Evolutionary conservation across 2,329 filamentous ascomycete genomes (phyloP).

Genomic region (Dactylellina parvicollis): DNA sequence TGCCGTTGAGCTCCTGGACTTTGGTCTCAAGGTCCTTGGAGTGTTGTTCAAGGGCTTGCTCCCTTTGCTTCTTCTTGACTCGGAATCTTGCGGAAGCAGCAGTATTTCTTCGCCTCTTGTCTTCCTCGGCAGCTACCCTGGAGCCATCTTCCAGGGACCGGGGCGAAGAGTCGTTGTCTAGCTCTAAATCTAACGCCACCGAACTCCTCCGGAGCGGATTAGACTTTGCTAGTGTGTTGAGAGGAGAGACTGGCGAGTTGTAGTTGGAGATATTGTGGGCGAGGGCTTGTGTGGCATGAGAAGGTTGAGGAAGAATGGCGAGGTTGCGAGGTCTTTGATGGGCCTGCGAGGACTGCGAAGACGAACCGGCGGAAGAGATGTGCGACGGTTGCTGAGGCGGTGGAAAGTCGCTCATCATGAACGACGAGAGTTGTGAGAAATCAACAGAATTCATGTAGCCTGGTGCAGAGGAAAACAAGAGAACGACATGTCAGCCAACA

Average conservation of each 20-base stretch:
- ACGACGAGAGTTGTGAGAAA: slow-evolving; percentile 46
- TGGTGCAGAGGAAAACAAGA: slow-evolving; percentile 29
- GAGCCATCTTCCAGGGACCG: slow-evolving; percentile 72
- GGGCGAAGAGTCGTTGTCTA: slow-evolving; percentile 36
- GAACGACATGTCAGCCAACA: slow-evolving; percentile 45
- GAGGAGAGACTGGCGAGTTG: slow-evolving; percentile 38
- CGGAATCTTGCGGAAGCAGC: slow-evolving; percentile 88
- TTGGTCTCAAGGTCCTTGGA: slow-evolving; percentile 86
- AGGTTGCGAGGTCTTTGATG: slow-evolving; percentile 46
- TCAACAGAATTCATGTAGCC: slow-evolving; percentile 53
- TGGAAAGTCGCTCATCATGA: slow-evolving; percentile 53
- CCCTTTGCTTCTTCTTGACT: slow-evolving; percentile 94
- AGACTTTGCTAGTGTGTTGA: slow-evolving; percentile 24
- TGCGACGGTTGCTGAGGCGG: slow-evolving; percentile 37
- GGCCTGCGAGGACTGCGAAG: slow-evolving; percentile 36
- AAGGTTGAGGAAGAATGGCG: slow-evolving; percentile 48
- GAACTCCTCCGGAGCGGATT: slow-evolving; percentile 44
- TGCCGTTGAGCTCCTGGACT: slow-evolving; percentile 75
- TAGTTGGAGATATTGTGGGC: slow-evolving; percentile 35
- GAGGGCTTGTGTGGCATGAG: slow-evolving; percentile 29
- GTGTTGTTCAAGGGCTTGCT: slow-evolving; percentile 82
- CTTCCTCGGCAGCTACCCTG: slow-evolving; percentile 81
- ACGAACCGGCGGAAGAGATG: slow-evolving; percentile 27
- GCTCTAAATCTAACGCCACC: slow-evolving; percentile 24
- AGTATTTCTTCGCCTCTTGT: slow-evolving; percentile 88